These are phyloP conservation scores for Ascochyta fabae DNA, from an alignment of 2,329 filamentous ascomycete species.

Conservation along the genomic window DNA sequence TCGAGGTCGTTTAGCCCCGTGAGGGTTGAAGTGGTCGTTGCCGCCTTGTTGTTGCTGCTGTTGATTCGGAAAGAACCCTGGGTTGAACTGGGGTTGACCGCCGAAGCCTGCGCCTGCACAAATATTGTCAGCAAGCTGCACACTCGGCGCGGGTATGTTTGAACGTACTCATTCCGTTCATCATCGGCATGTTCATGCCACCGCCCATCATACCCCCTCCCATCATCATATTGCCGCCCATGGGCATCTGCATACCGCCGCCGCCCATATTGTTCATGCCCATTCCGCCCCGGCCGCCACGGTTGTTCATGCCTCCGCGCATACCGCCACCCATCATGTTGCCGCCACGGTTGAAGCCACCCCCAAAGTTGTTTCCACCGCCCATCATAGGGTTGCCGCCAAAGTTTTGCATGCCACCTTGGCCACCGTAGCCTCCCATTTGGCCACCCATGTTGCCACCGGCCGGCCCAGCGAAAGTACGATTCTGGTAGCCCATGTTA, in stretches of 20 bases:
- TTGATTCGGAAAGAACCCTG: constrained; percentile 68
- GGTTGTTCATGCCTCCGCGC: constrained; percentile 57
- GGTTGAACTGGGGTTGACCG: constrained; percentile 74
- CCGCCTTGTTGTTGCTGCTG: constrained; percentile 53
- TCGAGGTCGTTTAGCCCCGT: constrained; percentile 78
- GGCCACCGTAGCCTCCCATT: constrained; percentile 55
- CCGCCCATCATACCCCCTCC: constrained; percentile 50
- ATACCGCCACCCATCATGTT: constrained; percentile 48
- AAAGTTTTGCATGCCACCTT: constrained; percentile 56
- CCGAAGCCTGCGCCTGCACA: constrained; percentile 58
- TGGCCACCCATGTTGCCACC: constrained; percentile 48
- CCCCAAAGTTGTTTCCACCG: constrained; percentile 48
- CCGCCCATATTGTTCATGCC: constrained; percentile 47
- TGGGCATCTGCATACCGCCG: constrained; percentile 43
- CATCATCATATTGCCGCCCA: constrained; percentile 57
- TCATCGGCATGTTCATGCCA: constrained; percentile 50
- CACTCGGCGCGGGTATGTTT: neutral
- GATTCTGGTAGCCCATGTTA: constrained; percentile 44
- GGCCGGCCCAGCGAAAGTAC: constrained; percentile 46
- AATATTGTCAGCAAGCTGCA: constrained; percentile 15
- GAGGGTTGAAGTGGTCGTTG: constrained; percentile 75
- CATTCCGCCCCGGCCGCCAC: constrained; percentile 46
- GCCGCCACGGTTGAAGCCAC: constrained; percentile 52
- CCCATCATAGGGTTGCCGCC: constrained; percentile 40
- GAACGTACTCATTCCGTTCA: constrained; percentile 43